Percentiles rank a stretch among this genome's conserved stretches.
These are phyloP conservation scores for Serendipita sp. DNA, from an alignment of 768 basidiomycete species.

Conservation along the genomic window DNA sequence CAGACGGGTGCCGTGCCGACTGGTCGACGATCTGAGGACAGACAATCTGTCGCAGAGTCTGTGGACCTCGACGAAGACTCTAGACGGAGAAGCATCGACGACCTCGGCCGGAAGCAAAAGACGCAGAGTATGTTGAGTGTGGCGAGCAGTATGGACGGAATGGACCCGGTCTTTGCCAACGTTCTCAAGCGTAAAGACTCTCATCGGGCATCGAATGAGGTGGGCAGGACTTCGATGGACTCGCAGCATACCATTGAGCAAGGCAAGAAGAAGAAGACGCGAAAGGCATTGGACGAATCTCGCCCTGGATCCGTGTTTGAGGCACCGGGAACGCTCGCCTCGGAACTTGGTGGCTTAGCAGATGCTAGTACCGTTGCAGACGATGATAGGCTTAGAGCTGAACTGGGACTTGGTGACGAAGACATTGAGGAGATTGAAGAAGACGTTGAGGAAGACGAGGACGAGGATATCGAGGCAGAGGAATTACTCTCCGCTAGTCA, in stretches of 20 bases:
- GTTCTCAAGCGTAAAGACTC: conserved; percentile 37
- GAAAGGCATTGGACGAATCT: conserved; percentile 33
- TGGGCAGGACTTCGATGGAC: conserved; percentile 13
- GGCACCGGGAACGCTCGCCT: conserved; percentile 54
- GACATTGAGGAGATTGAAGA: conserved; percentile 17
- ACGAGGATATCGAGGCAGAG: conserved; percentile 14
- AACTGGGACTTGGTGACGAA: conserved; percentile 16
- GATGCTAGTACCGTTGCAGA: conserved; percentile 11
- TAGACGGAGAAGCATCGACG: neutral
- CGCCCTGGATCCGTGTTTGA: conserved; percentile 57
- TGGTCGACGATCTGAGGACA: neutral
- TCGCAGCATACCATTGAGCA: conserved; percentile 29
- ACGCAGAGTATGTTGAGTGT: conserved; percentile 6
- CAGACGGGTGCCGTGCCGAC: too few species aligned
- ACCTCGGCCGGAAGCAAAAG: neutral
- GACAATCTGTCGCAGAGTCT: neutral
- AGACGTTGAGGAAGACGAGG: conserved; percentile 17
- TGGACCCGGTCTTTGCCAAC: conserved; percentile 77
- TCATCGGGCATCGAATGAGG: conserved; percentile 25
- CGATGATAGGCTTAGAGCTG: conserved; percentile 16
- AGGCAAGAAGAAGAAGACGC: neutral
- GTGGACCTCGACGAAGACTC: neutral
- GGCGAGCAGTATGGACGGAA: conserved; percentile 55
- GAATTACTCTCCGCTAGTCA: conserved; percentile 9
- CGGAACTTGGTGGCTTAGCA: conserved; percentile 34